These are phyloP conservation scores for Solanum hybrid DNA, from an alignment of 305 asterid species.

Conservation along the genomic window DNA sequence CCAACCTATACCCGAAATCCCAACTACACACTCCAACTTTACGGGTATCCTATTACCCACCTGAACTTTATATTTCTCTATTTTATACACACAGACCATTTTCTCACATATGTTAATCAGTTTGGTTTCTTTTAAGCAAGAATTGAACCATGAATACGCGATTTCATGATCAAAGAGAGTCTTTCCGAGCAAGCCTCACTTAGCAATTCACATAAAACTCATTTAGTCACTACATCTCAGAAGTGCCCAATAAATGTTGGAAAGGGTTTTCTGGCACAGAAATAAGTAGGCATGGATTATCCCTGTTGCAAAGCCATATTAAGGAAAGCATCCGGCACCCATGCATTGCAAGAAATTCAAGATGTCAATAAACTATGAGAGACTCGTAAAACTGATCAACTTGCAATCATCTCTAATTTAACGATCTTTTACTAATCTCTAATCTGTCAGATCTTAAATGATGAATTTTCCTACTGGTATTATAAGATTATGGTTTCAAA, in stretches of 20 bases:
- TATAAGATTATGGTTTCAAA: background rate
- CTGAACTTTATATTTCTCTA: no score
- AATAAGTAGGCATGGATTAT: background rate
- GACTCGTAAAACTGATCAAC: background rate
- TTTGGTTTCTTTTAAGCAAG: no score
- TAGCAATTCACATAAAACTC: background rate
- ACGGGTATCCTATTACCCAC: no score
- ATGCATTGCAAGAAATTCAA: background rate
- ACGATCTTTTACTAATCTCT: background rate
- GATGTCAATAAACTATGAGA: background rate
- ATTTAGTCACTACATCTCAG: background rate
- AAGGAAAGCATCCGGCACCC: background rate
- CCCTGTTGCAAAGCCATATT: background rate
- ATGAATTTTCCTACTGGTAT: background rate
- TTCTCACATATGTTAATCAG: background rate
- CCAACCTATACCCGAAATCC: no score
- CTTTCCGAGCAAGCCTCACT: background rate
- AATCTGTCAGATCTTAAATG: background rate
- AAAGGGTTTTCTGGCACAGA: background rate
- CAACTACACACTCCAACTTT: no score
- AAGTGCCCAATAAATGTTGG: background rate
- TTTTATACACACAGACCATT: no score
- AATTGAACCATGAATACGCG: background rate
- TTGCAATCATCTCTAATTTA: background rate
- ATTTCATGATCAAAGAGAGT: background rate